These are phyloP conservation scores for Pistacia integerrima DNA, from an alignment of 345 rosid genomes.

Conservation along the genomic window DNA sequence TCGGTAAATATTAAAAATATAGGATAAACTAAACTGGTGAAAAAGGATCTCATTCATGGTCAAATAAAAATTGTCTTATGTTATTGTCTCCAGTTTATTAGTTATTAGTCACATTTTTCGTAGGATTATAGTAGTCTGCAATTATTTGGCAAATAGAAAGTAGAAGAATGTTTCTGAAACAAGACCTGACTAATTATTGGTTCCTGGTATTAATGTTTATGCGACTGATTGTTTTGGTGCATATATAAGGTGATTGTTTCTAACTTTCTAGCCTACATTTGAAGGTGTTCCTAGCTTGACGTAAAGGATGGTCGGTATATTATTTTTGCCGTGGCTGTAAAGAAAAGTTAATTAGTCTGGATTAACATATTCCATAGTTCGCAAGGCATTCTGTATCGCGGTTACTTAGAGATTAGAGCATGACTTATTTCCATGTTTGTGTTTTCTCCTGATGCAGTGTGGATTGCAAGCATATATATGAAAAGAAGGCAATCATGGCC, in stretches of 20 bases:
- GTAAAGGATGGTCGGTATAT: background rate
- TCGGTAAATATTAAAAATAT: background rate
- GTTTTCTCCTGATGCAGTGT: slow-evolving; percentile 39
- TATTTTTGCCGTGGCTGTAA: background rate
- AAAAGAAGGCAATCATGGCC: slow-evolving; percentile 50
- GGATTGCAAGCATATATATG: slow-evolving; percentile 89
- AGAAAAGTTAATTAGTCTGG: background rate
- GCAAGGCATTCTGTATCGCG: background rate
- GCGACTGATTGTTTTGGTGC: background rate
- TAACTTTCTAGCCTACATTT: background rate
- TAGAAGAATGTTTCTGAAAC: background rate
- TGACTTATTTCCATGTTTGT: background rate
- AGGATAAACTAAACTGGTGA: background rate
- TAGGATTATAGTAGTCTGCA: background rate
- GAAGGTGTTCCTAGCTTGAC: background rate
- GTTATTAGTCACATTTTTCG: background rate
- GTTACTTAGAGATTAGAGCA: background rate
- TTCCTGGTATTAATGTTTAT: background rate
- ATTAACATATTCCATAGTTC: background rate
- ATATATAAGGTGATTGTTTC: background rate
- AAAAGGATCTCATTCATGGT: too few relatives aligned
- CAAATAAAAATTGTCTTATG: background rate
- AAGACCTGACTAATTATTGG: background rate
- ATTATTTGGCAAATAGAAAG: background rate
- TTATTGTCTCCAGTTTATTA: background rate